Conservation (phyloP, 1,284 basidiomycete genomes). For the Omphalotus olearius region DNA sequence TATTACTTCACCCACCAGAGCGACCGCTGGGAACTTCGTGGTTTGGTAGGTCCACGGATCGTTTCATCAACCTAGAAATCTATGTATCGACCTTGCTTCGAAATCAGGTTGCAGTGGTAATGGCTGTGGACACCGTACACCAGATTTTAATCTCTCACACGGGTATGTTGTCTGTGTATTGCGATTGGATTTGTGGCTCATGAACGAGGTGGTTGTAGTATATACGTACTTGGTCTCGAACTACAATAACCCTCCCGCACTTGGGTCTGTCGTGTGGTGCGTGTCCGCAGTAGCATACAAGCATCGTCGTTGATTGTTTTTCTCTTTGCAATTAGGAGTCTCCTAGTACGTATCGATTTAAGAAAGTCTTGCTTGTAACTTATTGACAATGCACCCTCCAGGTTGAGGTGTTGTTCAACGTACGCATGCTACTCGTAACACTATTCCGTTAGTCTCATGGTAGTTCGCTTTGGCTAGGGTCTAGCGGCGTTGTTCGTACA, state of each 20-base stretch:
- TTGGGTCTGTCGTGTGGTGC: constrained; percentile 43
- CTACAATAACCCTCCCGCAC: constrained; percentile 33
- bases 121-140: constrained; percentile 49
- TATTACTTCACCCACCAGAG: constrained; percentile 18
- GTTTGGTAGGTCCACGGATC: background rate
- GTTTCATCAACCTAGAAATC: background rate
- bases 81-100: background rate
- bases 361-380: background rate
- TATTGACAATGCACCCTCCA: constrained; percentile 15
- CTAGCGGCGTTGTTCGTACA: constrained; percentile 6
- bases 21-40: background rate
- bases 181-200: background rate
- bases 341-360: constrained; percentile 32
- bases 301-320: background rate
- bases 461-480: background rate
- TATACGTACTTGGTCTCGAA: constrained; percentile 52
- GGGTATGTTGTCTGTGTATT: constrained; percentile 27
- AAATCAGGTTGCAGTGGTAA: constrained; percentile 39
- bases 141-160: constrained; percentile 53
- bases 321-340: constrained; percentile 33
- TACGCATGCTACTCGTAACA: constrained; percentile 20
- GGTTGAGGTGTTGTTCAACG: constrained; percentile 54
- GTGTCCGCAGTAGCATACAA: constrained; percentile 13
- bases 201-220: constrained; percentile 27
- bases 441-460: background rate